A percentile compares a stretch with the other conserved stretches of the same genome.
Evolutionary conservation across 1,284 basidiomycete species (phyloP).

Genomic region (Ganoderma meredithae): DNA sequence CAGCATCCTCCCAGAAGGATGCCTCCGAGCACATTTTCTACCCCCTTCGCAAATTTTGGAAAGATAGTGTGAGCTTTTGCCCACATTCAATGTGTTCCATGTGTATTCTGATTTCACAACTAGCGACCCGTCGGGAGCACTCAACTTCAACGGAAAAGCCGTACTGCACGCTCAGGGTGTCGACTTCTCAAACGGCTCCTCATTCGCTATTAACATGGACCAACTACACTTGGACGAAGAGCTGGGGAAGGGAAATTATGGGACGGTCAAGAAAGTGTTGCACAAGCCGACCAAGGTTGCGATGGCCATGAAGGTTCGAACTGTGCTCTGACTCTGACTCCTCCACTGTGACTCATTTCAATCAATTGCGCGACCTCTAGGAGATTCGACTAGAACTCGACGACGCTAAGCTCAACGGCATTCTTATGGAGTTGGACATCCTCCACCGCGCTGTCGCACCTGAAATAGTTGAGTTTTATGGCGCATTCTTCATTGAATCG

Average conservation of each 20-base stretch:
- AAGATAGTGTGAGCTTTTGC: conserved; percentile 93
- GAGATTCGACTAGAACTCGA: conserved; percentile 99
- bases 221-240: conserved; percentile 93
- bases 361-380: conserved; percentile 49
- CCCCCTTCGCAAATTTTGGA: conserved; percentile 92
- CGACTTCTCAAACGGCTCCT: conserved; percentile 93
- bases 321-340: not conserved
- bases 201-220: conserved; percentile 96
- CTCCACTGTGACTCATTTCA: not conserved
- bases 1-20: conserved; percentile 50
- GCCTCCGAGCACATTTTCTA: conserved; percentile 57
- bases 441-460: conserved; percentile 92
- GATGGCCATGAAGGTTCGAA: conserved; percentile 98
- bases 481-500: conserved; percentile 98
- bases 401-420: conserved; percentile 92
- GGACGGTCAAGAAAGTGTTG: conserved; percentile 94
- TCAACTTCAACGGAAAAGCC: conserved; percentile 95
- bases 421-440: conserved; percentile 99
- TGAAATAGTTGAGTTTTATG: conserved; percentile 98
- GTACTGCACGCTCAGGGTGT: conserved; percentile 93
- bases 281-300: conserved; percentile 94
- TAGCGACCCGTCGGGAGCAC: conserved; percentile 92
- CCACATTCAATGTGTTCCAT: too few relatives aligned
- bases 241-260: conserved; percentile 96
- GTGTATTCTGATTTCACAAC: conserved; percentile 8